Evolutionary conservation across 139 green algal species (phyloP).

Genomic region (Zygnema cylindricum): DNA sequence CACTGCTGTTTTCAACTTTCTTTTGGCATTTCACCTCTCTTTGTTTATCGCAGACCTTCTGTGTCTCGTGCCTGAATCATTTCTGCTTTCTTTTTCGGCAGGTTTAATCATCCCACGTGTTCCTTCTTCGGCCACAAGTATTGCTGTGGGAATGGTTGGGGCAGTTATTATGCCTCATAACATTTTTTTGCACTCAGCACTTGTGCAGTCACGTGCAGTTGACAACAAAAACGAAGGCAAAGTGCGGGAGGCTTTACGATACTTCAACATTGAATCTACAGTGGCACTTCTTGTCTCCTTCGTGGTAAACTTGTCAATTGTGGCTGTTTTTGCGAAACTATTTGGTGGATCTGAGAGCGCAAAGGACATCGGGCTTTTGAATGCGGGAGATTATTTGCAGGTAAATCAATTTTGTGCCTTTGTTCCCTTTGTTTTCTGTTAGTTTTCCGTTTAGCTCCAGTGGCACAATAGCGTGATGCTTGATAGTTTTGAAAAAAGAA

Average conservation of each 20-base stretch:
- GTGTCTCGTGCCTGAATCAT: too few relatives aligned
- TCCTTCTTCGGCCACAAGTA: neutral
- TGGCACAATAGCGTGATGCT: neutral
- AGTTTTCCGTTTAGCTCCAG: too few relatives aligned
- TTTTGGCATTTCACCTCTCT: neutral
- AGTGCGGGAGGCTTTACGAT: constrained; percentile 47
- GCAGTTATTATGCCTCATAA: constrained; percentile 64
- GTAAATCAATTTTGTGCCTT: neutral
- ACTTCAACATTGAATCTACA: constrained; percentile 57
- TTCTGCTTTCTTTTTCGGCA: constrained; percentile 19
- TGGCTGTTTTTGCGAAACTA: constrained; percentile 56
- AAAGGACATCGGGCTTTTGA: constrained; percentile 33
- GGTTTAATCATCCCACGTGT: constrained; percentile 52
- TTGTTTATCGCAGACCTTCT: neutral
- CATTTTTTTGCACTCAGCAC: constrained; percentile 61
- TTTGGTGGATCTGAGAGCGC: constrained; percentile 40
- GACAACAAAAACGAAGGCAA: constrained; percentile 10
- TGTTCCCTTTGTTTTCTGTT: neutral
- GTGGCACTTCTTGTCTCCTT: constrained; percentile 47
- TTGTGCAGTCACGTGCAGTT: constrained; percentile 54
- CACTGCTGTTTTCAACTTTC: neutral
- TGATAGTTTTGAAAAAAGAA: too few relatives aligned
- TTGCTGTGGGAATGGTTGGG: constrained; percentile 56
- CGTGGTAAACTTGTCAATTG: constrained; percentile 56
- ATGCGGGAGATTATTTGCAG: constrained; percentile 43